Percentiles rank a stretch among this genome's conserved stretches.
These are phyloP conservation scores for Rhododendron molle DNA, from an alignment of 148 eudicot species.

Conservation along the genomic window DNA sequence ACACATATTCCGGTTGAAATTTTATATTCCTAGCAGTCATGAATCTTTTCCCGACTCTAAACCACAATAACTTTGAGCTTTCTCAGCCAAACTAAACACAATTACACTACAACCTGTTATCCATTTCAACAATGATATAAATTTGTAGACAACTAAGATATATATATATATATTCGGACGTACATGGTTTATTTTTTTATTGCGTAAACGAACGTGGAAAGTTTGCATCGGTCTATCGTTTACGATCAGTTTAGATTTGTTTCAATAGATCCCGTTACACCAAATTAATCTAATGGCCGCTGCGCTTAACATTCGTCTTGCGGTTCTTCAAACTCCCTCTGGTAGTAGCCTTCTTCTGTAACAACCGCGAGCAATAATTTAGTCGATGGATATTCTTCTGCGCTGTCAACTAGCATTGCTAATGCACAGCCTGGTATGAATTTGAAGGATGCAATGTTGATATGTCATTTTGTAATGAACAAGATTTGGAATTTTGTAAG, in stretches of 20 bases:
- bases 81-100: not conserved
- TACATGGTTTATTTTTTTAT: not conserved
- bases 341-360: not conserved
- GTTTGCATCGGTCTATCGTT: not conserved
- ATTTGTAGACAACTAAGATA: not conserved
- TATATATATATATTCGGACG: too few relatives aligned
- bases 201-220: not conserved
- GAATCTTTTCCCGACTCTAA: not conserved
- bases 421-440: conserved; percentile 45
- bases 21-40: not conserved
- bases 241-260: not conserved
- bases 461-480: conserved; percentile 5
- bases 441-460: not conserved
- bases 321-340: not conserved
- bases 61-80: not conserved
- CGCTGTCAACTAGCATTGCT: conserved; percentile 12
- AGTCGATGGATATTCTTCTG: not conserved
- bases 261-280: not conserved
- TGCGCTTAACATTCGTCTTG: not conserved
- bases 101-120: not conserved
- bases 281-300: not conserved
- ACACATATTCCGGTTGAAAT: too few relatives aligned
- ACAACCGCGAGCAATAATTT: not conserved
- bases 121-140: not conserved
- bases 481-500: not conserved